A percentile compares a stretch with the other conserved stretches of the same genome.
phyloP scores from a whole-genome alignment of 495 filamentous ascomycete genomes.

The Talaromyces nanjingensis region DNA sequence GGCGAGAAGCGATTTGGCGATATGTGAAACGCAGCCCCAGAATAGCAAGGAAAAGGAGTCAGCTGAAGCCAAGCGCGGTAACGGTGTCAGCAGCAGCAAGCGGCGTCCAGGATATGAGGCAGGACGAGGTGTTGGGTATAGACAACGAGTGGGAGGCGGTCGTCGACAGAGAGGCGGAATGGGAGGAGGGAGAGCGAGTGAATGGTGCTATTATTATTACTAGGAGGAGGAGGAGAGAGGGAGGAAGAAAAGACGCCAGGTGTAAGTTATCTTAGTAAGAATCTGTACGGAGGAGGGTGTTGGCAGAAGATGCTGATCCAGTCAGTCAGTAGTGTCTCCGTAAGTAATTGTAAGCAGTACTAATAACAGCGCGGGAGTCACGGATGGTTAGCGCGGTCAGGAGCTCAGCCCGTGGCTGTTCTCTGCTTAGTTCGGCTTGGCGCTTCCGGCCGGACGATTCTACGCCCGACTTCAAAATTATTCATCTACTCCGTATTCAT shows the following conservation, averaged over 20 bases:
- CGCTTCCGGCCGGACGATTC: not conserved
- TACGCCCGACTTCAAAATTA: not conserved
- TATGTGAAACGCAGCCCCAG: constrained; percentile 2
- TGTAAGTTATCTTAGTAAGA: not conserved
- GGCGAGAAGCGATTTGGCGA: not conserved
- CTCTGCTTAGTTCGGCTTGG: not conserved
- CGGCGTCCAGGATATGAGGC: not conserved
- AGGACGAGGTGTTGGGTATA: not conserved
- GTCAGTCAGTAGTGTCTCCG: too few relatives aligned
- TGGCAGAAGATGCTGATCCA: too few relatives aligned
- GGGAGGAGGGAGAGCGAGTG: not conserved
- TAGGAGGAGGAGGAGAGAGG: not conserved
- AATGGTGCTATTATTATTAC: not conserved
- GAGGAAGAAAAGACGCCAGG: not conserved
- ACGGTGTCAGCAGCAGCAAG: not conserved
- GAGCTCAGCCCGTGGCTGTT: not conserved
- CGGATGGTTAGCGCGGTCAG: not conserved
- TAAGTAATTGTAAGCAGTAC: not conserved
- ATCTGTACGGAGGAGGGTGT: too few relatives aligned
- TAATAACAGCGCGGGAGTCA: not conserved
- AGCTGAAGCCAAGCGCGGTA: not conserved
- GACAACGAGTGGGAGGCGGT: not conserved
- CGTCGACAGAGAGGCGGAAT: not conserved
- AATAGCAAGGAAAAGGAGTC: not conserved
- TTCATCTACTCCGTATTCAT: too few relatives aligned